Evolutionary conservation across 768 basidiomycete genomes (phyloP), one percentile per base, ranked within the genome.

Genomic region (Heimioporus sp.): DNA sequence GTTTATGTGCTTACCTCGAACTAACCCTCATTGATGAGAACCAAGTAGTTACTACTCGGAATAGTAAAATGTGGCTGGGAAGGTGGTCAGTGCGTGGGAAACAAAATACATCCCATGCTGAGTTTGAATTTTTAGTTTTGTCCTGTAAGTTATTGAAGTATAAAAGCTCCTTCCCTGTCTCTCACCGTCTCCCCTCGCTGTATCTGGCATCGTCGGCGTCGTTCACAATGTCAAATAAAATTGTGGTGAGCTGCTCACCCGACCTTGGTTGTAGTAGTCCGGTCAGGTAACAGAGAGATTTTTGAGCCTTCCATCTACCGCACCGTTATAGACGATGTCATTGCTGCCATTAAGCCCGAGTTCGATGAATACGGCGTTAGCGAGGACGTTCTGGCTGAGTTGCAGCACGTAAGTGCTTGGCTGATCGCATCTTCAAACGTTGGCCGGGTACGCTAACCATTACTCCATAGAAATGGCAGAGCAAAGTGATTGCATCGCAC

Each of bases 331-430:
- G 93, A 97, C 83, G 93, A 98, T 73, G 95, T 98, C 59, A 88
- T 98, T 62, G 72, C 74, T 31, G 76, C 80, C 60, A 90, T 96
- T 76, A 91, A 90, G 74, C 76, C 83, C 71, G 95, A 98, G 68
- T 99, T 98, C 73, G 95, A 98, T 68, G 93, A 96, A 67, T 94
- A 90, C 64, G 97, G 97, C 55, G 89, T 99, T 57, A 79, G 85
- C 66, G 89, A 98, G 68, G 91, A 93, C 17, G 87, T 98, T 52
- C 76, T 98, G 43, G 84, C 85, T 59, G 87, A 92, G 46, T 76
- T 99, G 51, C 92, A 96, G 73, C 82, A 83, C 58, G 95, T 96
- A 75, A 79, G 88, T 82, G 51, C 35, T 53, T 36, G 9, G 24
- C 55, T 46, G 47, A 38, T 58, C 37, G 20, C 49, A 37, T 57